Evolutionary conservation across 805 yeast species (phyloP).

Genomic region (Wickerhamiella parazyma): DNA sequence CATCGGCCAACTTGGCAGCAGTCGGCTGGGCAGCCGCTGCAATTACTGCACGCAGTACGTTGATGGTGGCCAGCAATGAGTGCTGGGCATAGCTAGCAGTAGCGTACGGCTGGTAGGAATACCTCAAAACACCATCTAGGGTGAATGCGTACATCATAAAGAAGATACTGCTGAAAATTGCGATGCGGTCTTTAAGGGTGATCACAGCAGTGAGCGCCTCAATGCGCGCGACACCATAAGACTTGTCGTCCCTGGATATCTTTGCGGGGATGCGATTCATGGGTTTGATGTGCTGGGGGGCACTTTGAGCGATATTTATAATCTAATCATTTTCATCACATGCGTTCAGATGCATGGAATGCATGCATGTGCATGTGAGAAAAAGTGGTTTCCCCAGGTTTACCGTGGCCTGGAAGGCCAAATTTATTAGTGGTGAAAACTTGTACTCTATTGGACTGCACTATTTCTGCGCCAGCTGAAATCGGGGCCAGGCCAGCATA

Average conservation of each 20-base stretch:
- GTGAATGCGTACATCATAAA: constrained; percentile 46
- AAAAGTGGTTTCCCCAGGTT: too few relatives aligned
- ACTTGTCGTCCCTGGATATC: constrained; percentile 8
- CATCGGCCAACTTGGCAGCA: constrained; percentile 50
- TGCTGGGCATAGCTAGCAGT: constrained; percentile 40
- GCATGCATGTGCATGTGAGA: not conserved
- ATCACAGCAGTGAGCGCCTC: constrained; percentile 44
- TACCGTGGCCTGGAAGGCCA: too few relatives aligned
- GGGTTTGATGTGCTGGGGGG: not conserved
- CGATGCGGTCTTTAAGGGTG: constrained; percentile 26
- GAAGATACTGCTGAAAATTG: constrained; percentile 38
- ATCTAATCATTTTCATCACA: not conserved
- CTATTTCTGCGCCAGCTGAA: too few relatives aligned
- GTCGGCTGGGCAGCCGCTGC: constrained; percentile 56
- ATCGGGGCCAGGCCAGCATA: too few relatives aligned
- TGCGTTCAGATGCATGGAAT: not conserved
- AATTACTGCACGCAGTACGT: constrained; percentile 39
- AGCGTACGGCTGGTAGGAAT: constrained; percentile 44
- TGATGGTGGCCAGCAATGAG: constrained; percentile 44
- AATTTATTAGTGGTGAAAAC: too few relatives aligned
- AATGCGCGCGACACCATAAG: constrained; percentile 39
- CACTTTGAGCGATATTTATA: not conserved
- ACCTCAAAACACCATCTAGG: constrained; percentile 43
- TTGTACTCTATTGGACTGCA: too few relatives aligned
- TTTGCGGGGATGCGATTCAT: not conserved